phyloP scores from a whole-genome alignment of 2,329 filamentous ascomycete species.

The Furcasterigmium sp. region DNA sequence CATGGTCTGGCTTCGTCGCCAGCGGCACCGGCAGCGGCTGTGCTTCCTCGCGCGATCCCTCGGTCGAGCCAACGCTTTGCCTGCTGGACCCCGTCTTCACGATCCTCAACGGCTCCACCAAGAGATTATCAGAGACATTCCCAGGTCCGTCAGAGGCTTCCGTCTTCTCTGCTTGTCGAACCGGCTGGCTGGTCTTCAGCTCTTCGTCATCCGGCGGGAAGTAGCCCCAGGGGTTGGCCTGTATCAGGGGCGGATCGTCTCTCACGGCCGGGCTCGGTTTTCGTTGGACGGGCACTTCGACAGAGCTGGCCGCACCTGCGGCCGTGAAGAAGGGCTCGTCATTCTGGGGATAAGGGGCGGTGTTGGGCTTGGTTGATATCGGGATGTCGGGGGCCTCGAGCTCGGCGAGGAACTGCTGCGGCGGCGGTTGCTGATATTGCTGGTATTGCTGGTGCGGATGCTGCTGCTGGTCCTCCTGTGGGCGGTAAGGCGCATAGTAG shows the following conservation, averaged over 20 bases:
- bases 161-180: neutral
- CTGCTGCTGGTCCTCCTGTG: slow-evolving; percentile 1
- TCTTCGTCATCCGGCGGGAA: slow-evolving; percentile 7
- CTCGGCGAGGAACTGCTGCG: slow-evolving; percentile 9
- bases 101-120: slow-evolving; percentile 8
- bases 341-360: neutral
- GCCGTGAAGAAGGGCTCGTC: slow-evolving; percentile 4
- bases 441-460: slow-evolving; percentile 1
- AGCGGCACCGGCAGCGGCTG: no score
- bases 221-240: slow-evolving; percentile 14
- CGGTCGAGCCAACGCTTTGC: neutral
- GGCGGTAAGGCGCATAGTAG: slow-evolving; percentile 5
- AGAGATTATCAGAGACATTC: neutral
- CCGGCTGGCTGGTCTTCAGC: neutral
- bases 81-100: slow-evolving; percentile 7
- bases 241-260: neutral
- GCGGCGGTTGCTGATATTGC: slow-evolving; percentile 1
- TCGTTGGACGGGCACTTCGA: neutral
- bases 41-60: no score
- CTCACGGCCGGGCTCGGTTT: neutral
- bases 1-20: no score
- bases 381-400: slow-evolving; percentile 8
- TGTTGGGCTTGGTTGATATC: slow-evolving; percentile 1
- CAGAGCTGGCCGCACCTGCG: slow-evolving; percentile 1
- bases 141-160: no score